These are phyloP conservation scores for Prunus davidiana DNA, from an alignment of 306 rosid genomes.

Conservation along the genomic window DNA sequence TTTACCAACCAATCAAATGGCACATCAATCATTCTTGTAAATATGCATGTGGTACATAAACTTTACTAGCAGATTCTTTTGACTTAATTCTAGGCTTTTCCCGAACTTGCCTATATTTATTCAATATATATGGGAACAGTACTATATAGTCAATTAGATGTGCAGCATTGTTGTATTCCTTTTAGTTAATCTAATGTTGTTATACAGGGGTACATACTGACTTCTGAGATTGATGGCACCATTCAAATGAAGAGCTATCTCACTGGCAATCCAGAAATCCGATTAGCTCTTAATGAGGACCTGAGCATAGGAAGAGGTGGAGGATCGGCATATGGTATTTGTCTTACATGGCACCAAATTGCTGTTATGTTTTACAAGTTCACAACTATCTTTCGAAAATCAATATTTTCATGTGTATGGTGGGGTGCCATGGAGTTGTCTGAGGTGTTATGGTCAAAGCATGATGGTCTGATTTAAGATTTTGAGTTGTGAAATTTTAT, in stretches of 20 bases:
- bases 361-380: background rate
- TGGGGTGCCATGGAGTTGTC: conserved; percentile 18
- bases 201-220: conserved; percentile 78
- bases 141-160: background rate
- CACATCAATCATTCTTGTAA: background rate
- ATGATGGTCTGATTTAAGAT: background rate
- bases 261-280: conserved; percentile 80
- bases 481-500: conserved; percentile 15
- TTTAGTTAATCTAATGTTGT: conserved; percentile 22
- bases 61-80: background rate
- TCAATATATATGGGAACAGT: background rate
- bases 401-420: conserved; percentile 10
- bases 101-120: background rate
- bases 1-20: background rate
- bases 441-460: background rate
- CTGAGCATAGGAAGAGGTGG: conserved; percentile 65
- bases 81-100: background rate
- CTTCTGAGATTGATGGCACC: conserved; percentile 92
- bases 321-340: conserved; percentile 52
- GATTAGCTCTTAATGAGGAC: conserved; percentile 84
- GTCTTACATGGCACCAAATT: background rate
- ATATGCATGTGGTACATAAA: background rate
- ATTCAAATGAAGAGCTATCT: conserved; percentile 96
- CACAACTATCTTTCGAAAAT: background rate
- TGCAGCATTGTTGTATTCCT: background rate